phyloP scores from a whole-genome alignment of 345 rosid genomes.

The Melaleuca alternifolia region DNA sequence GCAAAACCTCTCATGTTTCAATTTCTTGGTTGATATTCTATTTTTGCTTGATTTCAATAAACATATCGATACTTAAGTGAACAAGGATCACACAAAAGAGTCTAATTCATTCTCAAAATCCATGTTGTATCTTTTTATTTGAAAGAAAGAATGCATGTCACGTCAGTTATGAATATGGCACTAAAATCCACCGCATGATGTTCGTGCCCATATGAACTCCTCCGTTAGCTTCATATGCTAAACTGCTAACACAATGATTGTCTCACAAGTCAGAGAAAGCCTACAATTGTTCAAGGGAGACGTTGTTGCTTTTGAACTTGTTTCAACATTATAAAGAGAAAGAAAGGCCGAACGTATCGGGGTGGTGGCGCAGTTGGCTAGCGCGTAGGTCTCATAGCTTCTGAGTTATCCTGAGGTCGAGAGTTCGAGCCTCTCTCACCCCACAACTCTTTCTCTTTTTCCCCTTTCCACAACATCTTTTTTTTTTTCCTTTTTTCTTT shows the following conservation, averaged over 20 bases:
- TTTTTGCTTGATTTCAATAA: neutral
- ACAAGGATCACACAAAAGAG: neutral
- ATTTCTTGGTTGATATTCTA: neutral
- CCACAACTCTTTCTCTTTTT: conserved; percentile 5
- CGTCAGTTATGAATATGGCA: too few relatives aligned
- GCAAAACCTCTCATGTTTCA: neutral
- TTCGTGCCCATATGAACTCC: neutral
- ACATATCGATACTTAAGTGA: neutral
- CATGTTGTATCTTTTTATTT: too few relatives aligned
- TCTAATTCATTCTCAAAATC: too few relatives aligned
- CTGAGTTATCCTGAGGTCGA: conserved; percentile 92
- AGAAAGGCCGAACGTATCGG: conserved; percentile 2
- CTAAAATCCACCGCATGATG: neutral
- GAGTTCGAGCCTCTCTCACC: conserved; percentile 95
- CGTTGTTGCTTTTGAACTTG: too few relatives aligned
- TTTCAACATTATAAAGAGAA: too few relatives aligned
- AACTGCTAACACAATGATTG: neutral
- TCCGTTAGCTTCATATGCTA: neutral
- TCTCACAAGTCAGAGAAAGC: accelerated
- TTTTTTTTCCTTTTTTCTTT: neutral
- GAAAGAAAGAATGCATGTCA: neutral
- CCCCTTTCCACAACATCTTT: too few relatives aligned
- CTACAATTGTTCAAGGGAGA: too few relatives aligned
- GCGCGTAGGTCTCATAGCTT: conserved; percentile 96
- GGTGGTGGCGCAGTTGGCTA: conserved; percentile 98